Evolutionary conservation across 805 yeast genomes (phyloP), one percentile per base, ranked within the genome.

Genomic region (Phaffomyces thermotolerans): DNA sequence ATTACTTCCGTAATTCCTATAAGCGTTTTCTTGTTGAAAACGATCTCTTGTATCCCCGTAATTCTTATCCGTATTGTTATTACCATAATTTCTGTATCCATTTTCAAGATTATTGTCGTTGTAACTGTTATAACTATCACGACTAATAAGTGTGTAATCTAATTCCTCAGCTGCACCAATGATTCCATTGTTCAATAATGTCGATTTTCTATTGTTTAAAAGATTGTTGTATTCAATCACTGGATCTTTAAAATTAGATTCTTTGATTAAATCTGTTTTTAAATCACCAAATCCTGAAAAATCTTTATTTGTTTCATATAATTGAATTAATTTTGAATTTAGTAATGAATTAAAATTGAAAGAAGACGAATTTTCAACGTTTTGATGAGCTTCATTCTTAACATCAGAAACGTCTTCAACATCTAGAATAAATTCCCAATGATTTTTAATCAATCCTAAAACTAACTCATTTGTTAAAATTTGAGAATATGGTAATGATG

Each of bases 401-500:
- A 3, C 13, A 10, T 27, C 29, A 27, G 29, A 25, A 12, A 35
- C 13, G 7, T 40, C 40, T 27, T 43, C 48, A 8, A 37, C 13
- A 8, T 24, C 24, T 10, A 33, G 9, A 34, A 50, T 42, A 1
- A 29, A 18, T 2, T 30, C 7, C 60, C 60, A 57, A 40, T 52
- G 45, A 20, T 46, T 51, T 22, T 29, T 10, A 9, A 60, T 37
- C 13, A 54, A 38, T 8, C 37, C n/a, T 2, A 27, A 22, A 5
- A 52, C 41, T 10, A 45, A 6, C 18, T 42, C 13, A 29, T 41
- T 17, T 2, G 50, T 42, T 60, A 84, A 55, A 48, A 81, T 80
- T 52, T 78, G 75, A 29, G 79, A 76, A 46, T 73, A 78, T 4
- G 95, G 95, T 53, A 85, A 68, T 20, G 79, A 76, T 6, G 95